Conservation (phyloP, 306 rosid species). For the Delonix regia region DNA sequence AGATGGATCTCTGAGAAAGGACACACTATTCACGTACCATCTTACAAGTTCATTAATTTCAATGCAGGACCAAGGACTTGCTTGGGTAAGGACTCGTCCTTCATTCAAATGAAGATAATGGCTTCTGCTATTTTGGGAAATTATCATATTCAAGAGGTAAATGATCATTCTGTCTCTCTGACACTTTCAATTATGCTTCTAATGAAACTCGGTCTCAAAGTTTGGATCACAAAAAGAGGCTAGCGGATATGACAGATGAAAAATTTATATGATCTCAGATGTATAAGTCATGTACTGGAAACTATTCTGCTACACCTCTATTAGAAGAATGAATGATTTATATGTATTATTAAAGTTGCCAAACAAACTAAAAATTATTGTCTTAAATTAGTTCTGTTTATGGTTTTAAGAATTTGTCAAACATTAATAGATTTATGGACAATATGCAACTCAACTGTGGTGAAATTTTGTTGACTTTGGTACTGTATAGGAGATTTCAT, state of each 20-base stretch:
- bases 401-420: no score
- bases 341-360: no score
- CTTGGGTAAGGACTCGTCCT: not conserved
- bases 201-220: conserved; percentile 1
- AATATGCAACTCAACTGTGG: no score
- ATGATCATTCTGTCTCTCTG: not conserved
- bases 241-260: not conserved
- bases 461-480: no score
- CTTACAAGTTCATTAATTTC: conserved; percentile 8
- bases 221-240: not conserved
- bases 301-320: no score
- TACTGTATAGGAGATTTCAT: no score
- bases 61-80: conserved; percentile 4
- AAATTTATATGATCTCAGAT: not conserved
- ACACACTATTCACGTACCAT: not conserved
- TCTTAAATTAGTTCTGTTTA: no score
- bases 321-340: no score
- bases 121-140: not conserved
- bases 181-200: not conserved
- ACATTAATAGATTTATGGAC: no score
- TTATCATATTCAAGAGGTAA: not conserved
- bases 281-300: not conserved
- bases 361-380: no score
- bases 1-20: conserved; percentile 4
- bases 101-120: conserved; percentile 6